These are phyloP conservation scores for Thamnidium elegans DNA, from an alignment of 192 early-diverging fungal genomes.

Conservation along the genomic window DNA sequence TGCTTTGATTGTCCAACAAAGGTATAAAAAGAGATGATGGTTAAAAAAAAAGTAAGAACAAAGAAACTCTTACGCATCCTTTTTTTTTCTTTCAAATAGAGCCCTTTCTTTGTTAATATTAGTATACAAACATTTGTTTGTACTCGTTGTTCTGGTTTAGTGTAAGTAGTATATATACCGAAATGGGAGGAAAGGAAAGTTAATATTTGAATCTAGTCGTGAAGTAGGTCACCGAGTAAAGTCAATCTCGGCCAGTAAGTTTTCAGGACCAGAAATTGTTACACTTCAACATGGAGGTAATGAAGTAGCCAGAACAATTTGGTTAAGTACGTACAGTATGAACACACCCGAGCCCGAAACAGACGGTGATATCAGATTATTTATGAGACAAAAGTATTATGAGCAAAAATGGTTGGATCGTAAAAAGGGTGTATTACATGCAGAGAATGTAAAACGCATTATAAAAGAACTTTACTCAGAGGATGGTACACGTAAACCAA, in stretches of 20 bases:
- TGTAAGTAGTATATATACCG: too few relatives aligned
- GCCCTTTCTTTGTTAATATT: constrained; percentile 54
- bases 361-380: constrained; percentile 30
- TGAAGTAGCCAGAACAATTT: constrained; percentile 38
- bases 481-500: background rate
- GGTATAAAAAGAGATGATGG: constrained; percentile 19
- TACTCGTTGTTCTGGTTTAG: constrained; percentile 52
- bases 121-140: constrained; percentile 54
- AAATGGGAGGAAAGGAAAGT: background rate
- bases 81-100: too few relatives aligned
- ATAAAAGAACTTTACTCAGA: constrained; percentile 18
- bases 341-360: constrained; percentile 20
- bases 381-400: constrained; percentile 41
- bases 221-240: constrained; percentile 62
- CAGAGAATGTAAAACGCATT: constrained; percentile 1
- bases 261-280: constrained; percentile 47
- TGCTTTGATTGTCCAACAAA: constrained; percentile 54
- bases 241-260: constrained; percentile 55
- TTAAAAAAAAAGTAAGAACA: background rate
- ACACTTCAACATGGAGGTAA: constrained; percentile 51
- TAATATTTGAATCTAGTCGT: constrained; percentile 31
- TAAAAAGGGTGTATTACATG: constrained; percentile 4
- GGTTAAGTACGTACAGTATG: constrained; percentile 25
- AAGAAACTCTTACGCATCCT: too few relatives aligned
- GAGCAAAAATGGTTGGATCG: constrained; percentile 34